Percentiles rank a stretch among this genome's conserved stretches.
phyloP scores from a whole-genome alignment of 2,329 filamentous ascomycete genomes.

The Bipolaris cookei region DNA sequence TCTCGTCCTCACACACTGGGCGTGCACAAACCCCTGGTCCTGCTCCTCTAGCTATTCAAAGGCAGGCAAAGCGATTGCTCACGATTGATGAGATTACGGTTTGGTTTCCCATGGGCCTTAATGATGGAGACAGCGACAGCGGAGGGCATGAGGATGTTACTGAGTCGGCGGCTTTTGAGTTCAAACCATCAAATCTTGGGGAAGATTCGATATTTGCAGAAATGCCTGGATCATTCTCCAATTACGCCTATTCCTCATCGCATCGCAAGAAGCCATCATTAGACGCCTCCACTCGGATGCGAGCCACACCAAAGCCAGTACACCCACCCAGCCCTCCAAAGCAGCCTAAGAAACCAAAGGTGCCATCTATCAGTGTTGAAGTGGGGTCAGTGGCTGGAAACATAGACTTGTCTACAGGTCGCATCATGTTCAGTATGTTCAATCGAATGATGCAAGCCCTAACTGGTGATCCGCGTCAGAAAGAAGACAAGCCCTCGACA shows the following conservation, averaged over 20 bases:
- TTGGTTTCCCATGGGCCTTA: slow-evolving; percentile 46
- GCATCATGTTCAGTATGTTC: slow-evolving; percentile 43
- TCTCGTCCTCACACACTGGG: slow-evolving; percentile 20
- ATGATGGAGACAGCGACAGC: slow-evolving; percentile 14
- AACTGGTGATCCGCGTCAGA: slow-evolving; percentile 8
- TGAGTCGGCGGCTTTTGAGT: slow-evolving; percentile 28
- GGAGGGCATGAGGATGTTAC: slow-evolving; percentile 12
- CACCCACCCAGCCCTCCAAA: slow-evolving; percentile 9
- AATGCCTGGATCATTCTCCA: slow-evolving; percentile 57
- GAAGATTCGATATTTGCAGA: slow-evolving; percentile 49
- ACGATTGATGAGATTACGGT: slow-evolving; percentile 48
- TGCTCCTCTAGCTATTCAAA: slow-evolving; percentile 7
- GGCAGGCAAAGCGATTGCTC: slow-evolving; percentile 42
- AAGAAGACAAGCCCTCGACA: neutral
- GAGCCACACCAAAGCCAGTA: slow-evolving; percentile 15
- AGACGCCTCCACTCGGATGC: slow-evolving; percentile 31
- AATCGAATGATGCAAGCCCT: slow-evolving; percentile 33
- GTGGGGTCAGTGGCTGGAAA: slow-evolving; percentile 45
- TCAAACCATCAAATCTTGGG: slow-evolving; percentile 39
- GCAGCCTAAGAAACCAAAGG: slow-evolving; percentile 15
- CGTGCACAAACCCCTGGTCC: slow-evolving; percentile 8
- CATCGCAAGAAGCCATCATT: slow-evolving; percentile 34
- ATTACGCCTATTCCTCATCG: slow-evolving; percentile 53
- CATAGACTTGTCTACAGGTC: slow-evolving; percentile 45
- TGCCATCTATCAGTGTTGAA: slow-evolving; percentile 36